A percentile compares a stretch with the other conserved stretches of the same genome.
phyloP scores from a whole-genome alignment of 768 basidiomycete genomes.

The Calvatia gigantea region DNA sequence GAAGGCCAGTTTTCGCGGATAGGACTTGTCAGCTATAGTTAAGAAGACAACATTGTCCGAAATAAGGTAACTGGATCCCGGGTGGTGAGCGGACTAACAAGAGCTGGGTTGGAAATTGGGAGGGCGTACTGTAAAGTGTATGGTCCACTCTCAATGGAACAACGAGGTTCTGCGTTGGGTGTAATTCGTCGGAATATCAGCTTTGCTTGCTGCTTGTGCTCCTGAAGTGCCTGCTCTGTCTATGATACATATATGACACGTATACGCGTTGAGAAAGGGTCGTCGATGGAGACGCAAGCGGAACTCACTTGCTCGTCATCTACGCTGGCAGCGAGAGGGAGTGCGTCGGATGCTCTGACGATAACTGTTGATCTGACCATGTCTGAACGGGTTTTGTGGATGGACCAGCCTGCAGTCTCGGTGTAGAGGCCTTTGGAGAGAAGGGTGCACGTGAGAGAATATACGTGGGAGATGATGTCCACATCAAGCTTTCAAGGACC shows the following conservation, averaged over 20 bases:
- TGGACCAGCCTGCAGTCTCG: conserved; percentile 1
- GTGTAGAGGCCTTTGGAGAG: conserved; percentile 13
- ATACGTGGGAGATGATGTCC: not conserved
- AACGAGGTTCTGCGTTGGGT: conserved; percentile 90
- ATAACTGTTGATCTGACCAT: conserved; percentile 91
- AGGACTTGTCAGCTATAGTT: conserved; percentile 94
- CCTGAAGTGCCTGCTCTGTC: conserved; percentile 92
- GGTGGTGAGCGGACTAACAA: conserved; percentile 7
- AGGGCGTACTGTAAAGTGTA: conserved; percentile 91
- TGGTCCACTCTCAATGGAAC: conserved; percentile 93
- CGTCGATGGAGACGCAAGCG: not conserved
- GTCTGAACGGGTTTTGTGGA: conserved; percentile 13
- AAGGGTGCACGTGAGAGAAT: conserved; percentile 17
- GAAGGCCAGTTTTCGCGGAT: conserved; percentile 95
- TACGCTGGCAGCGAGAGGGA: conserved; percentile 92
- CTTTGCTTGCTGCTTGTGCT: conserved; percentile 98
- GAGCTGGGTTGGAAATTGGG: not conserved
- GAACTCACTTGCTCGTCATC: conserved; percentile 88
- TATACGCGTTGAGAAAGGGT: conserved; percentile 19
- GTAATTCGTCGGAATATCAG: conserved; percentile 93
- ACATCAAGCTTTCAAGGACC: not conserved
- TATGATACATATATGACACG: conserved; percentile 33
- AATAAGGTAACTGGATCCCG: conserved; percentile 84
- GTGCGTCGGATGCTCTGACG: conserved; percentile 79
- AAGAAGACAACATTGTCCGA: conserved; percentile 92